Conservation (phyloP, 2,329 filamentous ascomycete species). For the Cladophialophora yegresii region DNA sequence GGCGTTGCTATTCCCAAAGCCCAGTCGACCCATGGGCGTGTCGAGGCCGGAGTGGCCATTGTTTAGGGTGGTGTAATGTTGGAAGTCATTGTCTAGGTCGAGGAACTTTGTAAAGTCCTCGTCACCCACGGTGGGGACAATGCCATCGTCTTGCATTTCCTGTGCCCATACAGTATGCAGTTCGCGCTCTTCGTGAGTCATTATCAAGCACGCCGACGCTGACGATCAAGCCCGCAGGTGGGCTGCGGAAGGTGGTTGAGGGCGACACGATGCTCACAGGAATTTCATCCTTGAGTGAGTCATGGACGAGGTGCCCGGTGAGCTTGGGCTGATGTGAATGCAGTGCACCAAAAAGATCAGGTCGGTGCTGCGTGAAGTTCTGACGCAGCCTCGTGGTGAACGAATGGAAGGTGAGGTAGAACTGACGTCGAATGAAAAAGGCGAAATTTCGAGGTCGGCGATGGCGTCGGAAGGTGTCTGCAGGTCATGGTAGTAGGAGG, state of each 20-base stretch:
- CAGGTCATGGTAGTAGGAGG: slow-evolving; percentile 6
- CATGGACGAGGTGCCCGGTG: slow-evolving; percentile 3
- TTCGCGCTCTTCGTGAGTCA: slow-evolving; percentile 35
- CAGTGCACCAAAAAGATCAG: not conserved
- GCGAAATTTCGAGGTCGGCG: slow-evolving; percentile 28
- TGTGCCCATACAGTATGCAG: slow-evolving; percentile 43
- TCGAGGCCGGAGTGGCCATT: slow-evolving; percentile 44
- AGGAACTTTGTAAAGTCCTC: slow-evolving; percentile 55
- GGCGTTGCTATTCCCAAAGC: slow-evolving; percentile 39
- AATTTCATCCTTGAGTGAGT: slow-evolving; percentile 22
- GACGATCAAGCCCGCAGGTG: slow-evolving; percentile 32
- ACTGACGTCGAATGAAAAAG: slow-evolving; percentile 8
- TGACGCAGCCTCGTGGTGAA: slow-evolving; percentile 23
- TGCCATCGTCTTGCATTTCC: slow-evolving; percentile 44
- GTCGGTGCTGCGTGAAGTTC: not conserved
- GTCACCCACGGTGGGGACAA: slow-evolving; percentile 45
- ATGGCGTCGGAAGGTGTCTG: slow-evolving; percentile 8
- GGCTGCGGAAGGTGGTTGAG: slow-evolving; percentile 30
- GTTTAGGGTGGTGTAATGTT: slow-evolving; percentile 45
- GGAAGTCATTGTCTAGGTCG: slow-evolving; percentile 52
- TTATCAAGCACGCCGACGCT: slow-evolving; percentile 20
- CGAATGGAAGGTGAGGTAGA: slow-evolving; percentile 20
- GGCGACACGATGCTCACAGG: slow-evolving; percentile 25
- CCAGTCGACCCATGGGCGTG: slow-evolving; percentile 44
- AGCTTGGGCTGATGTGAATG: slow-evolving; percentile 3